These are phyloP conservation scores for Colletotrichum scovillei DNA, from an alignment of 2,329 filamentous ascomycete genomes.

Conservation along the genomic window DNA sequence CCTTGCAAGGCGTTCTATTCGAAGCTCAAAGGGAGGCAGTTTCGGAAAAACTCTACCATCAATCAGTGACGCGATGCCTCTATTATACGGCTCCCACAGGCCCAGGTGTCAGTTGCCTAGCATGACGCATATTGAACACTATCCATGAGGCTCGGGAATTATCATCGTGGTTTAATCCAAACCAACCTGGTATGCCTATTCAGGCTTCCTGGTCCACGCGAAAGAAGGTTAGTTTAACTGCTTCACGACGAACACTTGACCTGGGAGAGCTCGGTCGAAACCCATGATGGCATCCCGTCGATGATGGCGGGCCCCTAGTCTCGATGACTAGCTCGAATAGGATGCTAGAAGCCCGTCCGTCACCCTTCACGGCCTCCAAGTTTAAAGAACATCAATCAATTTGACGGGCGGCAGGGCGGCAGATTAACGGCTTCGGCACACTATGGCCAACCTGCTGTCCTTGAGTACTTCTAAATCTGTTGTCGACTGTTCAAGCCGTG, in stretches of 20 bases:
- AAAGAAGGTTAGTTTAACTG: conserved; percentile 15
- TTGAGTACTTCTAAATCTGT: not conserved
- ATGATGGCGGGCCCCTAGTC: conserved; percentile 9
- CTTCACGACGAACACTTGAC: conserved; percentile 27
- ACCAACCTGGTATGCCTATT: not conserved
- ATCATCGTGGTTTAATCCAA: not conserved
- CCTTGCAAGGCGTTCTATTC: conserved; percentile 27
- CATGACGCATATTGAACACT: conserved; percentile 21
- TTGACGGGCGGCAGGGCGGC: conserved; percentile 5
- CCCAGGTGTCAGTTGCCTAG: not conserved
- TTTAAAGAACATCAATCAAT: not conserved
- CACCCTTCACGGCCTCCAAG: conserved; percentile 10
- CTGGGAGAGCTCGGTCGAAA: conserved; percentile 21
- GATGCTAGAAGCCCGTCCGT: conserved; percentile 1
- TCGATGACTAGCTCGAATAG: not conserved
- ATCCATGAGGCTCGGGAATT: conserved; percentile 9
- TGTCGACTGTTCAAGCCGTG: not conserved
- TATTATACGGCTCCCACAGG: conserved; percentile 2
- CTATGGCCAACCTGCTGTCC: not conserved
- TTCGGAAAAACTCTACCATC: conserved; percentile 27
- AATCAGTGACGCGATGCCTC: conserved; percentile 24
- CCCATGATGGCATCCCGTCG: conserved; percentile 10
- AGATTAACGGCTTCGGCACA: conserved; percentile 4
- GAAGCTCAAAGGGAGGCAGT: conserved; percentile 15
- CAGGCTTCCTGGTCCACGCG: not conserved